These are phyloP conservation scores for Sporisorium reilianum DNA, from an alignment of 1,284 basidiomycete genomes.

Conservation along the genomic window DNA sequence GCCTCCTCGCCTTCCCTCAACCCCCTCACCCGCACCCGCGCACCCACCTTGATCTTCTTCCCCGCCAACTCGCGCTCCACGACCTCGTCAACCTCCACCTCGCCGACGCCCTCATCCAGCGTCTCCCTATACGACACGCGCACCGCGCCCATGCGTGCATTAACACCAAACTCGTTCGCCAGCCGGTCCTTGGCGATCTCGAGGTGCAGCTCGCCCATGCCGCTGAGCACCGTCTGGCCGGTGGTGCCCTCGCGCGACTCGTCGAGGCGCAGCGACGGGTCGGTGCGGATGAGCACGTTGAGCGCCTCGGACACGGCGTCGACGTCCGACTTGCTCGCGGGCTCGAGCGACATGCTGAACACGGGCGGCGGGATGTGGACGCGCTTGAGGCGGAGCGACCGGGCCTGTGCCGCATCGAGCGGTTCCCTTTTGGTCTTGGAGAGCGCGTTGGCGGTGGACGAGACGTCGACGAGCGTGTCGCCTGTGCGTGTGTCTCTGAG, in stretches of 20 bases:
- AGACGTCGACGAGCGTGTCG: constrained; percentile 77
- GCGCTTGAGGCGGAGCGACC: constrained; percentile 73
- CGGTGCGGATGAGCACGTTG: constrained; percentile 81
- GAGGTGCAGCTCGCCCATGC: constrained; percentile 85
- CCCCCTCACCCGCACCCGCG: constrained; percentile 37
- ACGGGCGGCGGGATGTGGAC: constrained; percentile 86
- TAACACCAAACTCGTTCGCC: constrained; percentile 81
- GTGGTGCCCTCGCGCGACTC: constrained; percentile 70
- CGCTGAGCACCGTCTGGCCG: constrained; percentile 84
- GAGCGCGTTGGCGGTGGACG: constrained; percentile 5
- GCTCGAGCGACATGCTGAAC: constrained; percentile 71
- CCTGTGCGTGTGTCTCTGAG: constrained; percentile 85
- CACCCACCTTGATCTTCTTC: constrained; percentile 53
- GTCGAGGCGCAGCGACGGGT: constrained; percentile 81
- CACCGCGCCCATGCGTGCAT: constrained; percentile 81
- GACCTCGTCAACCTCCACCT: constrained; percentile 34
- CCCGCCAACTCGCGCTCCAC: constrained; percentile 63
- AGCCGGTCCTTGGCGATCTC: constrained; percentile 86
- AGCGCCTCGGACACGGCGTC: constrained; percentile 82
- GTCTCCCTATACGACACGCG: constrained; percentile 85
- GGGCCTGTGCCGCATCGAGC: constrained; percentile 12
- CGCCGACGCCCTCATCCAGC: constrained; percentile 70
- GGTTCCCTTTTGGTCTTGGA: background rate
- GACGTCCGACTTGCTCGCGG: constrained; percentile 73
- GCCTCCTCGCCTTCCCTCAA: constrained; percentile 41